Conservation (phyloP, 176 grass and related monocot genomes). For the Otatea glauca region DNA sequence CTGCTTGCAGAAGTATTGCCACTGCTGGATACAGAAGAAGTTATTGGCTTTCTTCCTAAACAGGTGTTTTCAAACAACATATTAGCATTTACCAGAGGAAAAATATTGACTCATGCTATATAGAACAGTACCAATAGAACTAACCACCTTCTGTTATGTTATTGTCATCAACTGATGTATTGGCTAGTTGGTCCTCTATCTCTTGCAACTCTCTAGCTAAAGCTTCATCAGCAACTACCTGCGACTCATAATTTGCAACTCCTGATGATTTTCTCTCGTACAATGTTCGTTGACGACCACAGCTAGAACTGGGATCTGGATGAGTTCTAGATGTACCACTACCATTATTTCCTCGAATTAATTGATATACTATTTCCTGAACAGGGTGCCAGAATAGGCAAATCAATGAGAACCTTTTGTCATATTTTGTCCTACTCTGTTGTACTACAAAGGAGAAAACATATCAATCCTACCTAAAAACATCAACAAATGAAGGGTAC, state of each 20-base stretch:
- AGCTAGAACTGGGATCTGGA: slow-evolving; percentile 49
- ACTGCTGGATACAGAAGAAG: slow-evolving; percentile 33
- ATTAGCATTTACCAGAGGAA: slow-evolving; percentile 26
- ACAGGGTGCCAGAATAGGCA: slow-evolving; percentile 13
- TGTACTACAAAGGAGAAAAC: not conserved
- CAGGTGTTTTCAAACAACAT: slow-evolving; percentile 29
- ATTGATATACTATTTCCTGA: slow-evolving; percentile 77
- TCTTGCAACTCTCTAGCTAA: slow-evolving; percentile 81
- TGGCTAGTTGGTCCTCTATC: slow-evolving; percentile 60
- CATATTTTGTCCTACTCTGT: slow-evolving; percentile 19
- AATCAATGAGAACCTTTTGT: slow-evolving; percentile 16
- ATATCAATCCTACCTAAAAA: not conserved
- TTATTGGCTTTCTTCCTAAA: slow-evolving; percentile 56
- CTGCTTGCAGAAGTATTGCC: slow-evolving; percentile 36
- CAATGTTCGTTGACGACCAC: slow-evolving; percentile 17
- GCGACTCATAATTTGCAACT: slow-evolving; percentile 46
- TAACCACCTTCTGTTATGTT: slow-evolving; percentile 39
- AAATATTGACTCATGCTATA: not conserved
- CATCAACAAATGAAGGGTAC: not conserved
- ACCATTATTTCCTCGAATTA: slow-evolving; percentile 63
- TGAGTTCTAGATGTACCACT: slow-evolving; percentile 41
- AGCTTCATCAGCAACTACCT: slow-evolving; percentile 76
- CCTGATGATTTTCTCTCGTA: slow-evolving; percentile 32
- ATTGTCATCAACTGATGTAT: slow-evolving; percentile 42
- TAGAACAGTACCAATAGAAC: slow-evolving; percentile 22